Conservation (phyloP, 108 stramenopile genomes). For the Chaetoceros muelleri region DNA sequence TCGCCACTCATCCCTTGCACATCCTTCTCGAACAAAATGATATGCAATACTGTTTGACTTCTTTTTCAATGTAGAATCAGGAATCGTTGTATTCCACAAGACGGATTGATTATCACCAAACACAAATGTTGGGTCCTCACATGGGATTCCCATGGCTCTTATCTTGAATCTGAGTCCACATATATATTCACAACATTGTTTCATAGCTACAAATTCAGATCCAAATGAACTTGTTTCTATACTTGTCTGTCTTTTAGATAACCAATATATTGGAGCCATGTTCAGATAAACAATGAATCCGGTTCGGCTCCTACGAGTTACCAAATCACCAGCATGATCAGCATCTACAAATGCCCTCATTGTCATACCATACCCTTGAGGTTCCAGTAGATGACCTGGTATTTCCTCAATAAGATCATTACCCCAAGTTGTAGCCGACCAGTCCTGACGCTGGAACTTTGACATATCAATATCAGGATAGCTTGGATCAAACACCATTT, state of each 20-base stretch:
- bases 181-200: too few species aligned
- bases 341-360: too few species aligned
- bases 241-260: slow-evolving; percentile 32
- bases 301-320: slow-evolving; percentile 17
- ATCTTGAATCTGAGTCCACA: slow-evolving; percentile 38
- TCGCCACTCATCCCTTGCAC: too few species aligned
- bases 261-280: slow-evolving; percentile 22
- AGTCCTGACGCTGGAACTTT: slow-evolving; percentile 27
- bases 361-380: slow-evolving; percentile 16
- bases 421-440: slow-evolving; percentile 20
- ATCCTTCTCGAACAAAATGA: slow-evolving; percentile 15
- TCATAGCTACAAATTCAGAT: slow-evolving; percentile 50
- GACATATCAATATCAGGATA: too few species aligned
- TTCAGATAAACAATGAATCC: slow-evolving; percentile 21
- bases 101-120: too few species aligned
- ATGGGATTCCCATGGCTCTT: slow-evolving; percentile 38
- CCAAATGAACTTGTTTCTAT: too few species aligned
- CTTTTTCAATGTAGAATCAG: slow-evolving; percentile 40
- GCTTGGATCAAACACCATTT: slow-evolving; percentile 38
- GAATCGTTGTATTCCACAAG: slow-evolving; percentile 17
- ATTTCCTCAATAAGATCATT: too few species aligned
- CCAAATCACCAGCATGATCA: too few species aligned
- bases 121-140: too few species aligned
- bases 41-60: too few species aligned
- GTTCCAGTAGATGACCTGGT: slow-evolving; percentile 16